Evolutionary conservation across 2,329 filamentous ascomycete genomes (phyloP), one percentile per base, ranked within the genome.

Genomic region (Aspergillus amoenus): DNA sequence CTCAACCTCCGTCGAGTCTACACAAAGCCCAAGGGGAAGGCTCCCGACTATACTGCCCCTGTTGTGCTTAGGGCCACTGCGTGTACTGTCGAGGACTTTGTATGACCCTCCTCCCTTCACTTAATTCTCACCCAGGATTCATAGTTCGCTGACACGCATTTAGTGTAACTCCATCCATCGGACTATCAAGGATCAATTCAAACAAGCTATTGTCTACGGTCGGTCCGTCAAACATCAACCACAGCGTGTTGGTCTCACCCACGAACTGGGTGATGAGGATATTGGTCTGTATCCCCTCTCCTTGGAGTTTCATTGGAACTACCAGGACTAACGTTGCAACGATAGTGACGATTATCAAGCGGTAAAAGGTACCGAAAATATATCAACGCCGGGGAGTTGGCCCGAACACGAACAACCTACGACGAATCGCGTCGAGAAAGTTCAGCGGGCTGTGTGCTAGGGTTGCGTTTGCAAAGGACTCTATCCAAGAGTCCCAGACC

Each of bases 181-280:
- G 74, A 95, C 87, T 56, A 97, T 99, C 72, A 84, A 94, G 56
- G 94, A 99, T 68, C 88, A 96, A 67, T 99, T 99, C 83, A 95
- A 93, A 78, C 86, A 88, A 60, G 94, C 94, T 54, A 88, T 99
- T 71, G 94, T 99, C 42, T 99, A 97, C 76, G 94, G 94, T 66
- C 94, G 93, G 74, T 97, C 93, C 55, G 93, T 97, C 66, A 97
- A 97, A 83, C 94, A 99, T 79, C 94, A 97, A 78, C 94, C 94
- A 64, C 94, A 99, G 79, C 86, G 93, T 70, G 94, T 97, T 61
- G 94, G 94, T 49, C 83, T 99, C 64, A 81, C 84, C 52, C 94
- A 99, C 74, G 91, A 96, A 80, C 82, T 99, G 70, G 91, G 87
- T 57, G 94, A 99, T 74, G 94, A 99, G 79, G 94, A 99, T 79